phyloP scores from a whole-genome alignment of 2,329 filamentous ascomycete species.

The Colletotrichum cuscutae region DNA sequence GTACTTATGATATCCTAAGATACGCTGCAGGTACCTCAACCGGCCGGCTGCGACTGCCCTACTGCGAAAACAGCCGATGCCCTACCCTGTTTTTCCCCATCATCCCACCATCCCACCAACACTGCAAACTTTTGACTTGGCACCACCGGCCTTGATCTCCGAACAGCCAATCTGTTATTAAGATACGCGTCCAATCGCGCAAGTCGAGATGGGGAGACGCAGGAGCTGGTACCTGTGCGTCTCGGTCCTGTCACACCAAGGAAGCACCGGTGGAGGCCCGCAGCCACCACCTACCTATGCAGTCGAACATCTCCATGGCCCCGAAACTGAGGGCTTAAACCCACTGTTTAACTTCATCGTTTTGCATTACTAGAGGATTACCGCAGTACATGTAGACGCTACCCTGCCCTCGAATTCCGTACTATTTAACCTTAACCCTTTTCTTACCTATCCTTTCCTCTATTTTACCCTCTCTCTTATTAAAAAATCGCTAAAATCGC shows the following conservation, averaged over 20 bases:
- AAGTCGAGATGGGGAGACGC: not conserved
- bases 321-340: not conserved
- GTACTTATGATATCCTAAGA: too few relatives aligned
- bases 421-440: too few relatives aligned
- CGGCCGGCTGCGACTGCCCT: not conserved
- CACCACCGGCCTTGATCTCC: not conserved
- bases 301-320: not conserved
- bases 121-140: not conserved
- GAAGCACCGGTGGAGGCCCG: slow-evolving; percentile 12
- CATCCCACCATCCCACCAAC: not conserved
- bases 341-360: too few relatives aligned
- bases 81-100: not conserved
- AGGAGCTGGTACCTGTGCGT: slow-evolving; percentile 5
- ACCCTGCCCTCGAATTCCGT: too few relatives aligned
- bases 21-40: not conserved
- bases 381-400: too few relatives aligned
- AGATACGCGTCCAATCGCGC: not conserved
- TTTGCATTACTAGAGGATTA: too few relatives aligned
- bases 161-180: not conserved
- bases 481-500: too few relatives aligned
- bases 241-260: slow-evolving; percentile 1
- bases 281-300: not conserved
- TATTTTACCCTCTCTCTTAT: too few relatives aligned
- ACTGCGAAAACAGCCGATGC: not conserved
- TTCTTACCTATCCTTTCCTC: too few relatives aligned